Evolutionary conservation across 768 basidiomycete species (phyloP).

Genomic region (Leucosporidium scottii): DNA sequence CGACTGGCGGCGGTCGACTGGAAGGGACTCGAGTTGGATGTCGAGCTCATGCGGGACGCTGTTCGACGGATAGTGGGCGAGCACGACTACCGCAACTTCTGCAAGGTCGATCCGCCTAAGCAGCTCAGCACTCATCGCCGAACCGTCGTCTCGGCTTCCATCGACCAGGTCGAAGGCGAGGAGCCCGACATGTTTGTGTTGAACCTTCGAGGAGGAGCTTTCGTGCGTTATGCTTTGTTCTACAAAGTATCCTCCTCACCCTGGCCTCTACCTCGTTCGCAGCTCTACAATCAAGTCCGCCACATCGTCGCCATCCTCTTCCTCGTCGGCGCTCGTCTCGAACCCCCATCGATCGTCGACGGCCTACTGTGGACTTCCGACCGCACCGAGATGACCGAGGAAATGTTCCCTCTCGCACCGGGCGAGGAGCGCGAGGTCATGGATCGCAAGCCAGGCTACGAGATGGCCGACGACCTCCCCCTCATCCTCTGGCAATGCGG

Average conservation of each 20-base stretch:
- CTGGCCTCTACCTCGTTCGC: too few relatives aligned
- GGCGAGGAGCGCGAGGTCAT: slow-evolving; percentile 11
- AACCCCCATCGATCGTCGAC: slow-evolving; percentile 61
- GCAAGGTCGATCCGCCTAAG: slow-evolving; percentile 85
- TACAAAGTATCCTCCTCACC: too few relatives aligned
- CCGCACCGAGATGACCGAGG: slow-evolving; percentile 39
- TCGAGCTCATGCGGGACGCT: slow-evolving; percentile 66
- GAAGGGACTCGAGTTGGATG: slow-evolving; percentile 50
- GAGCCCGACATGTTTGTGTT: slow-evolving; percentile 22
- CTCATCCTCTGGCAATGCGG: slow-evolving; percentile 86
- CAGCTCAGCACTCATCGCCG: slow-evolving; percentile 76
- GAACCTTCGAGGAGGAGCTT: slow-evolving; percentile 32
- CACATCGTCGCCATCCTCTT: slow-evolving; percentile 90
- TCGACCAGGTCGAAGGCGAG: slow-evolving; percentile 47
- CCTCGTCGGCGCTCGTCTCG: slow-evolving; percentile 74
- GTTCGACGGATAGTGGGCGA: slow-evolving; percentile 68
- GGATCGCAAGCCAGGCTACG: slow-evolving; percentile 73
- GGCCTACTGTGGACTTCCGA: slow-evolving; percentile 64
- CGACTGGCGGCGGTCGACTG: slow-evolving; percentile 16
- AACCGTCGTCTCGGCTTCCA: slow-evolving; percentile 59
- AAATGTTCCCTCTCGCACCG: slow-evolving; percentile 39
- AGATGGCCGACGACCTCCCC: slow-evolving; percentile 87
- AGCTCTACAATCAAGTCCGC: slow-evolving; percentile 86
- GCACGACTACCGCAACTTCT: slow-evolving; percentile 93
- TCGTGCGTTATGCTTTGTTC: slow-evolving; percentile 23